Evolutionary conservation across 495 filamentous ascomycete species (phyloP).

Genomic region (Bathelium albidoporum): DNA sequence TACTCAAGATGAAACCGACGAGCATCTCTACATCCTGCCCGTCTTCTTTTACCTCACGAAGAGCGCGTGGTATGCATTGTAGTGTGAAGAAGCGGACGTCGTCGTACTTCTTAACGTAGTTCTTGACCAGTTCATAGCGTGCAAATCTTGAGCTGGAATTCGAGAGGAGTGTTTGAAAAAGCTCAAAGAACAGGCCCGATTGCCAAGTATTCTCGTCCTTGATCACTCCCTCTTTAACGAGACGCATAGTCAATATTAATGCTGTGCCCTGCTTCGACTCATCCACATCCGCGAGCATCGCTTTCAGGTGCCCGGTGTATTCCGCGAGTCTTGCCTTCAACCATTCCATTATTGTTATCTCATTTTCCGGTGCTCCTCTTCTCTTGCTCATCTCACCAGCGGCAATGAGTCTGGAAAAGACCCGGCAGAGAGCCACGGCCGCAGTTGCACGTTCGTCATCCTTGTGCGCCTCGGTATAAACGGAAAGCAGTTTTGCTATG

Average conservation of each 20-base stretch:
- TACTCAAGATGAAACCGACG: constrained; percentile 16
- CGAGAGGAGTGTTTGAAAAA: constrained; percentile 54
- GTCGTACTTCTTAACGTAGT: constrained; percentile 67
- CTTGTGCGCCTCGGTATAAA: constrained; percentile 40
- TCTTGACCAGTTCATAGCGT: constrained; percentile 60
- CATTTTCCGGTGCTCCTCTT: constrained; percentile 55
- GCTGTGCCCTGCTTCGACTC: constrained; percentile 42
- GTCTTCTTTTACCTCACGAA: not conserved
- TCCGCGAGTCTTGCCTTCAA: constrained; percentile 61
- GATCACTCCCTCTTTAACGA: constrained; percentile 65
- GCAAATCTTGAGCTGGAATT: constrained; percentile 44
- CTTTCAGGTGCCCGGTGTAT: constrained; percentile 36
- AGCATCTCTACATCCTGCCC: not conserved
- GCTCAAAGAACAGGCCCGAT: constrained; percentile 46
- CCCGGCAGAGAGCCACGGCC: constrained; percentile 71
- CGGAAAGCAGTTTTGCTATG: constrained; percentile 60
- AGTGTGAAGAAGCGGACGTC: constrained; percentile 81
- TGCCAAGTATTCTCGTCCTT: constrained; percentile 58
- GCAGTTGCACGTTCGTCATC: constrained; percentile 40
- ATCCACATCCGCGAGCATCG: constrained; percentile 15
- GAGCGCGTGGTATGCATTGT: constrained; percentile 41
- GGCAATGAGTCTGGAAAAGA: constrained; percentile 76
- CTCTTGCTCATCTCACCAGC: constrained; percentile 58
- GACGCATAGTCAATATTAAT: constrained; percentile 68
- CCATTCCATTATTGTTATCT: constrained; percentile 67